These are phyloP conservation scores for Torulaspora quercuum DNA, from an alignment of 805 yeast genomes.

Conservation along the genomic window DNA sequence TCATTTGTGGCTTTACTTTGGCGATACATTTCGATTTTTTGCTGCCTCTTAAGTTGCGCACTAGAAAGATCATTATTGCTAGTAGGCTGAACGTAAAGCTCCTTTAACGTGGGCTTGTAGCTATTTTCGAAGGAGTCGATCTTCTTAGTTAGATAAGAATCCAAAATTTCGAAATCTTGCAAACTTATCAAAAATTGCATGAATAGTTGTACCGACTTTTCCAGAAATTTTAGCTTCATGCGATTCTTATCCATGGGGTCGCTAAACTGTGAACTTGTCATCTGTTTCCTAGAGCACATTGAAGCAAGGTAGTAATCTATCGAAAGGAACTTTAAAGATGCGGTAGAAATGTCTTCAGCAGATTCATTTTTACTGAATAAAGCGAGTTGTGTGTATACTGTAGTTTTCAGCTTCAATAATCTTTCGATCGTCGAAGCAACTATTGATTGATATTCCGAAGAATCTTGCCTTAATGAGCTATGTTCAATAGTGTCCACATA, in stretches of 20 bases:
- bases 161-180: constrained; percentile 45
- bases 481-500: constrained; percentile 22
- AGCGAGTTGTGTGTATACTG: constrained; percentile 44
- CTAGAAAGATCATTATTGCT: constrained; percentile 23
- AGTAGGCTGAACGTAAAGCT: constrained; percentile 24
- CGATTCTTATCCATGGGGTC: constrained; percentile 17
- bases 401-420: constrained; percentile 43
- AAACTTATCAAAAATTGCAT: constrained; percentile 46
- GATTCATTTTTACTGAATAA: constrained; percentile 72
- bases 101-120: constrained; percentile 41
- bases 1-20: constrained; percentile 51
- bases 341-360: constrained; percentile 63
- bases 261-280: constrained; percentile 12
- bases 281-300: constrained; percentile 32
- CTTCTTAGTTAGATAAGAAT: constrained; percentile 37
- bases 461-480: constrained; percentile 40
- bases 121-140: constrained; percentile 42
- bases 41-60: constrained; percentile 52
- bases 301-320: constrained; percentile 58
- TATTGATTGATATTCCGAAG: constrained; percentile 40
- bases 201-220: constrained; percentile 43
- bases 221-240: constrained; percentile 38
- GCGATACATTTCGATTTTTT: constrained; percentile 67
- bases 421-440: constrained; percentile 40
- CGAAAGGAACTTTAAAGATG: constrained; percentile 56